Conservation (phyloP, 2,329 filamentous ascomycete species). For the Xylaria sp. region DNA sequence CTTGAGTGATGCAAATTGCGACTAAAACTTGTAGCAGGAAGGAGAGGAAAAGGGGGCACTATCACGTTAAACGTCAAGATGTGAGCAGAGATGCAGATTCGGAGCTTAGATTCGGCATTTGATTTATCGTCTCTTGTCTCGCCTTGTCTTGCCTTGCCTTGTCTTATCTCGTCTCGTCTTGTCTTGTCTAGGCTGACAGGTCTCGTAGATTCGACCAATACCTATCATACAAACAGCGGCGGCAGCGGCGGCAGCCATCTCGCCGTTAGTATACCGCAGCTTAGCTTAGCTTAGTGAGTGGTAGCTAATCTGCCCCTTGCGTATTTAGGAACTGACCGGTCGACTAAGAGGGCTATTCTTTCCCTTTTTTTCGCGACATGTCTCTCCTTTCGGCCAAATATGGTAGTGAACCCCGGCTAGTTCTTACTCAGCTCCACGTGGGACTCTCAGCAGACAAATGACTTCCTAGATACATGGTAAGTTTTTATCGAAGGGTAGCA, state of each 20-base stretch:
- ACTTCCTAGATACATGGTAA: not conserved
- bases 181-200: not conserved
- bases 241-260: not conserved
- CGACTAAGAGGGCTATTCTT: not conserved
- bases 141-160: not conserved
- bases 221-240: not conserved
- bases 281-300: not conserved
- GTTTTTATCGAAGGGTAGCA: not conserved
- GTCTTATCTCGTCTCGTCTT: not conserved
- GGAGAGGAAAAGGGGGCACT: not conserved
- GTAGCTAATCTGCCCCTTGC: not conserved
- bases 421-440: slow-evolving; percentile 31
- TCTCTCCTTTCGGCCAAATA: slow-evolving; percentile 23
- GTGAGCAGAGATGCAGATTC: not conserved
- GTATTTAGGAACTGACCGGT: not conserved
- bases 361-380: slow-evolving; percentile 18
- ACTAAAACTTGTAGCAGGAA: not conserved
- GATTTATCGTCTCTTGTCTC: not conserved
- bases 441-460: not conserved
- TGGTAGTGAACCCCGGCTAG: slow-evolving; percentile 15
- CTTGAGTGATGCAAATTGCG: slow-evolving; percentile 12
- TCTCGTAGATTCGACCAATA: not conserved
- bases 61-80: not conserved
- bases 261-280: not conserved
- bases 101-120: not conserved